Base-by-base conservation (phyloP, 1,284 basidiomycete species). In the Pterulicium gracile region DNA sequence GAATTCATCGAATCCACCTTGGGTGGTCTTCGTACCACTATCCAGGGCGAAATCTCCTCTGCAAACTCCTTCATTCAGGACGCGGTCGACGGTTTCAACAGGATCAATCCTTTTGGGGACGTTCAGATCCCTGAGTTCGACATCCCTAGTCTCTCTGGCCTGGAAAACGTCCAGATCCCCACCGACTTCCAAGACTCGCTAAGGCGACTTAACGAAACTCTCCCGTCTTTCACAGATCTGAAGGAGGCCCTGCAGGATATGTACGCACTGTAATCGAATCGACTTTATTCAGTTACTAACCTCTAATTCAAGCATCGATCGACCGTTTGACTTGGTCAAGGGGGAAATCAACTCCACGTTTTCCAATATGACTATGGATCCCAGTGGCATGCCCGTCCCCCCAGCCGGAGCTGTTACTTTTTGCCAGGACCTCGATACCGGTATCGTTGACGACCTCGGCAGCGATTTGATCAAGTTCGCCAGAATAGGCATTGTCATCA, bases 291-390 rank as follows among this genome's bases (percentile, higher is more conserved):
- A 43, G 39, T 12, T 20, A 46, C 44, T 46, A 52, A 61, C 43
- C 61, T 42, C 50, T 14, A 24, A 20, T 32, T 35, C 2, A 52
- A 89, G 87, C 47, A 76, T 95, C 55, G 81, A 88, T 54, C 79
- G 73, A 0, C 93, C 93, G 0, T 94, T 97, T 57, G 85, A 94
- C 55, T 67, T 77, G 2, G 64, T 96, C 44, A 93, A 90, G 61
- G 68, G 75, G 51, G 87, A 93, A 47, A 91, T 97, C 61, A 94
- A 94, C 58, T 72, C 80, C 46, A 93, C 90, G 0, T 85, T 94
- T 52, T 58, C 72, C n/a, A 72, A 73, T 13, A 69, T 88, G 24
- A 66, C 65, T 18, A 85, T 91, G 61, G 76, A 88, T 57, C 69
- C 78, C 21, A 75, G 79, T 13, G 62, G 78, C 3, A 71, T 94